Base-by-base conservation (phyloP, 2,329 filamentous ascomycete species). In the Cordyceps tenuipes region DNA sequence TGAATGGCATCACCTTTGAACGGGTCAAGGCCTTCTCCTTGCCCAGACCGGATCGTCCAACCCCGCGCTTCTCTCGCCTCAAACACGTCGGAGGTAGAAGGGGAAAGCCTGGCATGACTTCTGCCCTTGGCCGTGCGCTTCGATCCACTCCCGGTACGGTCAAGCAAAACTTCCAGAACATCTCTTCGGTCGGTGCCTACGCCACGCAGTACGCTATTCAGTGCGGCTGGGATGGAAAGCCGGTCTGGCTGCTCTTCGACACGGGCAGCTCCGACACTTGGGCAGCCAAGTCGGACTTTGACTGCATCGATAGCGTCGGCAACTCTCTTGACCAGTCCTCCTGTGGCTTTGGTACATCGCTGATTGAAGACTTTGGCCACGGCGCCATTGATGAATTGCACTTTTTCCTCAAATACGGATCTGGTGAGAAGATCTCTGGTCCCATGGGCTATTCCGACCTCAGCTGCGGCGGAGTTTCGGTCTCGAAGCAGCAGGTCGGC, bases 251-350 rank as follows among this genome's bases (percentile, higher is more conserved):
- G 31, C 65, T 80, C 13, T 70, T 82, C 51, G 79, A 82, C 64
- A 81, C 79, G 0, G 79, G 77, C 26, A 80, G 78, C 65, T 75
- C 78, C 23, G 79, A 82, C 62, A 82, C 79, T 0, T 82, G 79
- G 79, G 72, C 75, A 2, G 73, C 73, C 39, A 69, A 70, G 12
- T 66, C 65, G 1, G 70, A 72, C 34, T 80, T 79, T 62, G 66
- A 68, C 48, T 82, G 79, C 63, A 66, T 73, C 41, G 73, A 75
- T 60, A 66, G 63, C n/a, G 60, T 64, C 0, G 75, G 75, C 17
- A 63, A 66, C 7, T 60, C 66, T 8, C 67, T 69, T 26, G 64
- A 70, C 1, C 69, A 72, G 41, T 62, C 64, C 1, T 62, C 66
- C 1, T 81, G 78, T 63, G 68, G 68, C 3, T 79, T 81, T 55